phyloP scores from a whole-genome alignment of 1,284 basidiomycete genomes.

The Paramarasmius palmivorus region DNA sequence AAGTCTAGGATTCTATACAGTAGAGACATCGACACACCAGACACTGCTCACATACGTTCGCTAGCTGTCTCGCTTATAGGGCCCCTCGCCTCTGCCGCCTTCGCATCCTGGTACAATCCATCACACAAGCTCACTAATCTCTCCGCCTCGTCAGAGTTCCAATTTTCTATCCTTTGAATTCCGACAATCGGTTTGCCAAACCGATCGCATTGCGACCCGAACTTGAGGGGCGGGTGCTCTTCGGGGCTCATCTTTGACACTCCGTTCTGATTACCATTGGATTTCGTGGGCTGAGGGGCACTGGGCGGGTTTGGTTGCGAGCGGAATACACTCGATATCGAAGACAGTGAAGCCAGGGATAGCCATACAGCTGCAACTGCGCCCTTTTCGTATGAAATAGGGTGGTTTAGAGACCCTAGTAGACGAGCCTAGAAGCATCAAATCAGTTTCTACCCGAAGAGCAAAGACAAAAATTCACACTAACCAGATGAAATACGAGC shows the following conservation, averaged over 20 bases:
- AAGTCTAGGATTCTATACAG: no score
- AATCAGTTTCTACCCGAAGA: not conserved
- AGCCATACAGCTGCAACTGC: constrained; percentile 67
- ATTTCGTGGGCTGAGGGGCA: constrained; percentile 16
- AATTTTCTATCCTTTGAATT: constrained; percentile 46
- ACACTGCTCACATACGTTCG: not conserved
- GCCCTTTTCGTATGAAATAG: constrained; percentile 59
- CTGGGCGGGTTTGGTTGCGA: constrained; percentile 13
- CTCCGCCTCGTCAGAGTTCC: constrained; percentile 47
- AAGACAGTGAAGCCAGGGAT: constrained; percentile 52
- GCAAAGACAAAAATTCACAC: constrained; percentile 30
- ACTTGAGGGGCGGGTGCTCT: constrained; percentile 39
- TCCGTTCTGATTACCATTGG: constrained; percentile 5
- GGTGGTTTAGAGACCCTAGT: constrained; percentile 64
- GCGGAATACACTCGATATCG: constrained; percentile 36
- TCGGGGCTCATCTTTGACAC: constrained; percentile 16
- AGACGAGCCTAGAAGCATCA: constrained; percentile 53
- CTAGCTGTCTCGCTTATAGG: not conserved
- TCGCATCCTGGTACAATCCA: constrained; percentile 38
- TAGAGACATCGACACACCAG: no score
- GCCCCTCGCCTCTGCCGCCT: not conserved
- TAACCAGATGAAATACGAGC: constrained; percentile 68
- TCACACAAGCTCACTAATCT: constrained; percentile 59
- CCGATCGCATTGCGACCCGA: constrained; percentile 54
- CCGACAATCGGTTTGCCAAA: constrained; percentile 58